Conservation (phyloP, 495 filamentous ascomycete species). For the Trichoderma parareesei region DNA sequence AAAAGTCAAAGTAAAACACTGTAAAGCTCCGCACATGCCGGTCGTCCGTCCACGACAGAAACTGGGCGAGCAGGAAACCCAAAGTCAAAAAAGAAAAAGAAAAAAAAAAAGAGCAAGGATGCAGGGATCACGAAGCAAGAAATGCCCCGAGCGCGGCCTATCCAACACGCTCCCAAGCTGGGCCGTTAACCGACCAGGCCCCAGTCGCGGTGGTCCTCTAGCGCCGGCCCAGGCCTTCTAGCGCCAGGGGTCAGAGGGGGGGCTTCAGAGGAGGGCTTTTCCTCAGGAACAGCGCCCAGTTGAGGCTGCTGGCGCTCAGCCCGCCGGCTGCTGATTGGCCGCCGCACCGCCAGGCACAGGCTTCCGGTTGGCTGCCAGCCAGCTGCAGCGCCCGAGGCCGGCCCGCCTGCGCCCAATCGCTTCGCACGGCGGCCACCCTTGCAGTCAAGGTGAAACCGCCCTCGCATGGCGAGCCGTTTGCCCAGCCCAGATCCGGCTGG, state of each 20-base stretch:
- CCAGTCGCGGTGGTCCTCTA: background rate
- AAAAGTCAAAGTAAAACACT: too few relatives aligned
- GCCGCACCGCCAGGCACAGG: background rate
- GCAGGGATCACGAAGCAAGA: too few relatives aligned
- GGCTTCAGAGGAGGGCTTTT: background rate
- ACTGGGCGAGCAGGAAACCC: background rate
- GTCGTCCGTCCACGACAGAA: background rate
- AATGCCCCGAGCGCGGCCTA: too few relatives aligned
- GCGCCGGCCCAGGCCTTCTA: constrained; percentile 3
- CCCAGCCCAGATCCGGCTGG: background rate
- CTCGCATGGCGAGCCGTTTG: background rate
- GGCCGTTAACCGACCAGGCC: background rate
- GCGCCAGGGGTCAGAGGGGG: background rate
- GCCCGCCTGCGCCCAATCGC: constrained; percentile 5
- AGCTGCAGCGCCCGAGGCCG: background rate
- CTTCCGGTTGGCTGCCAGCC: constrained; percentile 1
- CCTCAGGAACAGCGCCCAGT: constrained; percentile 3
- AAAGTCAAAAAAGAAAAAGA: background rate
- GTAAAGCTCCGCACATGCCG: background rate
- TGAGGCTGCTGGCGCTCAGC: background rate
- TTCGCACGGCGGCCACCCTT: background rate
- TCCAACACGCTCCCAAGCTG: background rate
- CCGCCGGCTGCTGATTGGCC: background rate
- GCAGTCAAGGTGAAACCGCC: constrained; percentile 7
- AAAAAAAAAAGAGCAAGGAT: background rate